A percentile compares a stretch with the other conserved stretches of the same genome.
Evolutionary conservation across 2,329 filamentous ascomycete genomes (phyloP).

Genomic region (Neurospora sp.): DNA sequence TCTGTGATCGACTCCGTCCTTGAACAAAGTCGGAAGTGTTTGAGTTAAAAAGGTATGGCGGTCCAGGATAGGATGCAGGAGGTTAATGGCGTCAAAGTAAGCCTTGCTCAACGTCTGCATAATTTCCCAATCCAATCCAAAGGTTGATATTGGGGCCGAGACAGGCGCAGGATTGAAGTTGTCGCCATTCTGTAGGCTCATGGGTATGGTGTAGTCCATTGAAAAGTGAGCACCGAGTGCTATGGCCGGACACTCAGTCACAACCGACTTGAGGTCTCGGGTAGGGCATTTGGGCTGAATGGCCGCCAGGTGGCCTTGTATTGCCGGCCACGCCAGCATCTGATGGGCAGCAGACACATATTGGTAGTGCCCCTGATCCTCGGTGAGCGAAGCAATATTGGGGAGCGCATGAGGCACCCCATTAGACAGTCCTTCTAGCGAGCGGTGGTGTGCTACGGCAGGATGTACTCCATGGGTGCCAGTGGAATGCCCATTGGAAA

Average conservation of each 20-base stretch:
- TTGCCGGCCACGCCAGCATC: slow-evolving; percentile 39
- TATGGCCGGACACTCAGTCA: slow-evolving; percentile 28
- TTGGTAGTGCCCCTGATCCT: slow-evolving; percentile 16
- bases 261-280: slow-evolving; percentile 23
- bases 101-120: slow-evolving; percentile 41
- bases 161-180: not conserved
- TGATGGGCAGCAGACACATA: slow-evolving; percentile 36
- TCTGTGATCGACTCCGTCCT: slow-evolving; percentile 40
- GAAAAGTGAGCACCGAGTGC: slow-evolving; percentile 23
- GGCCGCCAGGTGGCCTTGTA: slow-evolving; percentile 30
- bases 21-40: slow-evolving; percentile 34
- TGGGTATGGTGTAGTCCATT: slow-evolving; percentile 11
- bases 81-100: slow-evolving; percentile 52
- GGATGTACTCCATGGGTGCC: not conserved
- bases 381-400: slow-evolving; percentile 10
- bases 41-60: slow-evolving; percentile 42
- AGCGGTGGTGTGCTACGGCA: slow-evolving; percentile 13
- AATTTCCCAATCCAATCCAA: slow-evolving; percentile 33
- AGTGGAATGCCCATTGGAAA: not conserved
- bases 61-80: slow-evolving; percentile 49
- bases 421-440: slow-evolving; percentile 5
- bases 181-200: slow-evolving; percentile 1
- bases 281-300: slow-evolving; percentile 23
- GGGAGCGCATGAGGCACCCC: not conserved
- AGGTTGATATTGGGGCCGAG: slow-evolving; percentile 3